A percentile compares a stretch with the other conserved stretches of the same genome.
Evolutionary conservation across 2,329 filamentous ascomycete species (phyloP).

Genomic region (Dendrostoma leiphaemia): DNA sequence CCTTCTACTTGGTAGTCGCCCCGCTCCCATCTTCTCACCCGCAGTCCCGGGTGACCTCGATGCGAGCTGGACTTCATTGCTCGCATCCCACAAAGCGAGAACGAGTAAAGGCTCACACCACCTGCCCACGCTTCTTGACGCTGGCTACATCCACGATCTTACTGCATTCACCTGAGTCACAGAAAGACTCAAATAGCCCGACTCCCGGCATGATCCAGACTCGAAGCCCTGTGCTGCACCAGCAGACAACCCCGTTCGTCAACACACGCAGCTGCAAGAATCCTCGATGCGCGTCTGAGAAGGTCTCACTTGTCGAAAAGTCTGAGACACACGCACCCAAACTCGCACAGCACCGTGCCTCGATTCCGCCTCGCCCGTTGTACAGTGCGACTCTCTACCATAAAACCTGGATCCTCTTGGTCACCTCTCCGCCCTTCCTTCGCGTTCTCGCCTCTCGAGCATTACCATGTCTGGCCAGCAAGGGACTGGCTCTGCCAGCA

Average conservation of each 20-base stretch:
- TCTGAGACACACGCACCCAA: background rate
- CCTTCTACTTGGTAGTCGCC: too few species aligned
- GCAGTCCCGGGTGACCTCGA: too few species aligned
- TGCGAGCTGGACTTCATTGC: background rate
- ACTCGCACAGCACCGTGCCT: background rate
- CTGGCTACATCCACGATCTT: background rate
- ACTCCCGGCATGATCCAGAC: background rate
- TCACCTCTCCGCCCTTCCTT: background rate
- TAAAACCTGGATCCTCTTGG: constrained; percentile 9
- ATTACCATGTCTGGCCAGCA: background rate
- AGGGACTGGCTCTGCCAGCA: background rate
- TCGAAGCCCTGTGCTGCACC: constrained; percentile 3
- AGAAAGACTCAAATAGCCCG: background rate
- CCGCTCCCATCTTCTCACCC: too few species aligned
- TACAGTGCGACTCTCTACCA: constrained; percentile 10
- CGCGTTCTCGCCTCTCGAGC: background rate
- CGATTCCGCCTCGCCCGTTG: background rate
- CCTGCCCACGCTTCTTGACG: background rate
- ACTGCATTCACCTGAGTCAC: constrained; percentile 2
- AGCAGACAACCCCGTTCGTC: background rate
- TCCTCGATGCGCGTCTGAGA: constrained; percentile 1
- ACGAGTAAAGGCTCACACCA: background rate
- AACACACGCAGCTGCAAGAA: constrained; percentile 1
- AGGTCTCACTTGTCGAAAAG: constrained; percentile 6
- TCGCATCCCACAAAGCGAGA: background rate